Conservation (phyloP, 2,329 filamentous ascomycete species). For the Didymella keratinophila region DNA sequence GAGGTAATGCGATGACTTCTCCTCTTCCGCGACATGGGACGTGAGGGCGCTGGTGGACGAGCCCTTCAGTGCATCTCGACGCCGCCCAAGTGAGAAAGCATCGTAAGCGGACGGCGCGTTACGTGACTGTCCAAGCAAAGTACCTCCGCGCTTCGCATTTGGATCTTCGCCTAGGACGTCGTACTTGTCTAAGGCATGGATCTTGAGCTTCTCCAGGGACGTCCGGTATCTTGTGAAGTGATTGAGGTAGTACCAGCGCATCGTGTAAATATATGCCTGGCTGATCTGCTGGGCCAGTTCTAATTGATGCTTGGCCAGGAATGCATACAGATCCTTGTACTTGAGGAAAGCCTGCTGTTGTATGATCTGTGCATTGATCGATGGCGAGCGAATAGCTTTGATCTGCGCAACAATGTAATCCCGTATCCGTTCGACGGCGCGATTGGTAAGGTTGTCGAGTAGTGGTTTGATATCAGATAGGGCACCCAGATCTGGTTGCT, state of each 20-base stretch:
- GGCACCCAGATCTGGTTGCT: conserved; percentile 71
- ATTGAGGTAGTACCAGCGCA: conserved; percentile 96
- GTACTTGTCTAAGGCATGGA: conserved; percentile 82
- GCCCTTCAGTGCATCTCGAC: conserved; percentile 81
- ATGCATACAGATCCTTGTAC: conserved; percentile 87
- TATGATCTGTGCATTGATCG: conserved; percentile 96
- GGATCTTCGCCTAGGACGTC: conserved; percentile 86
- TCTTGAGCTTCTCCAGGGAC: conserved; percentile 81
- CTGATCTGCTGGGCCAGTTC: conserved; percentile 88
- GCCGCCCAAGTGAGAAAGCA: conserved; percentile 85
- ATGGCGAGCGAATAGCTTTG: conserved; percentile 90
- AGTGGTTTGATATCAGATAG: conserved; percentile 84
- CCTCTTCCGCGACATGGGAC: conserved; percentile 90
- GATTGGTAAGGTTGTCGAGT: conserved; percentile 81
- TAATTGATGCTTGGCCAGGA: conserved; percentile 82
- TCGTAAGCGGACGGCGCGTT: conserved; percentile 73
- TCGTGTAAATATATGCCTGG: conserved; percentile 95
- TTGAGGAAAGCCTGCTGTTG: conserved; percentile 90
- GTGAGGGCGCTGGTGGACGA: conserved; percentile 78
- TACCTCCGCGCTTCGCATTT: conserved; percentile 66
- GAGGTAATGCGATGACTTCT: conserved; percentile 82
- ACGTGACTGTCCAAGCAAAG: conserved; percentile 40
- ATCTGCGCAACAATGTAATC: conserved; percentile 96
- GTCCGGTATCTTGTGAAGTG: conserved; percentile 89
- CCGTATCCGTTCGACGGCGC: conserved; percentile 91